Evolutionary conservation across 306 rosid species (phyloP).

Genomic region (Morella rubra): DNA sequence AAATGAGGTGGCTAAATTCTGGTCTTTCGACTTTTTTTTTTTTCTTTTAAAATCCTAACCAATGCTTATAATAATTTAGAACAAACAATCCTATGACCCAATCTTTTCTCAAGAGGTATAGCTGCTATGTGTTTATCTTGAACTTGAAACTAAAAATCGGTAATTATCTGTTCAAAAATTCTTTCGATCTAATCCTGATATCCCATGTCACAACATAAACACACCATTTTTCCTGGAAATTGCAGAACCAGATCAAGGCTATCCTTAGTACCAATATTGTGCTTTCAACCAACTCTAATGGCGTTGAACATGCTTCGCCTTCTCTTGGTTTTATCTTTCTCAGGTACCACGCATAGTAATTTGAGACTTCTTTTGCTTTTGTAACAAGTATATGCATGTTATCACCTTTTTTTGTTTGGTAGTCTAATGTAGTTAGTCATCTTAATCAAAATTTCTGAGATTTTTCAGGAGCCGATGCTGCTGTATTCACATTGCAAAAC

Average conservation of each 20-base stretch:
- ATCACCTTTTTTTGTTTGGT: background rate
- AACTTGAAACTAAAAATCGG: too few relatives aligned
- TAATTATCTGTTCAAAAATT: too few relatives aligned
- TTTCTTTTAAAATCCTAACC: too few relatives aligned
- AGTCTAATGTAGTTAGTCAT: too few relatives aligned
- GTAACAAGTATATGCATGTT: too few relatives aligned
- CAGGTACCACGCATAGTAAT: background rate
- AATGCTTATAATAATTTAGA: too few relatives aligned
- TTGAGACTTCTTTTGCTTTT: background rate
- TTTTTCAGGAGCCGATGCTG: conserved; percentile 48
- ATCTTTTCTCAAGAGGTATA: too few relatives aligned
- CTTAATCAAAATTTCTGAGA: background rate
- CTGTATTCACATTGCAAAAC: conserved; percentile 49
- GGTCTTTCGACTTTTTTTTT: too few relatives aligned
- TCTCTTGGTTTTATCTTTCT: conserved; percentile 7
- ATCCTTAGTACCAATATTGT: too few relatives aligned
- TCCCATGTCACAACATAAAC: background rate
- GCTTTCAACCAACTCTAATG: background rate
- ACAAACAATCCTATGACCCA: too few relatives aligned
- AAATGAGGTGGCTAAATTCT: too few relatives aligned
- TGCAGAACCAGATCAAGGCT: background rate
- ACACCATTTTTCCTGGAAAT: background rate
- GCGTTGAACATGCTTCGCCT: conserved; percentile 5
- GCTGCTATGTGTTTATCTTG: background rate
- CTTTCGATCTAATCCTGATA: background rate